Base-by-base conservation (phyloP, 2,329 filamentous ascomycete genomes). In the Fusarium sp. region DNA sequence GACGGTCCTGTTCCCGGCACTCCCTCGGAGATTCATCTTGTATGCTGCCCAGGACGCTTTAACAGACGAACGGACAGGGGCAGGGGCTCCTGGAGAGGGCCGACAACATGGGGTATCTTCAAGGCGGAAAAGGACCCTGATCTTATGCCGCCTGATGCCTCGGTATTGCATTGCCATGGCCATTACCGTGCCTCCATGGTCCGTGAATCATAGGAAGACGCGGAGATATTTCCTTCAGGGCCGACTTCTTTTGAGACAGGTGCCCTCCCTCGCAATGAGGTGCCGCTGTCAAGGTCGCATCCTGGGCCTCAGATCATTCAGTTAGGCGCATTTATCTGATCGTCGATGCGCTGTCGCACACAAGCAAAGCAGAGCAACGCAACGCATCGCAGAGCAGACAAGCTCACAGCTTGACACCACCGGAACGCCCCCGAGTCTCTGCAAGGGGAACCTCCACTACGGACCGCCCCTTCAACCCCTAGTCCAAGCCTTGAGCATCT, bases 401-500 rank as follows among this genome's bases (percentile, higher is more conserved):
- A 31, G 44, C 44, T 47, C 31, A 51, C 55, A 65, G 34, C 57
- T 59, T 54, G 51, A 64, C 55, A 68, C 64, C 62, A 65, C 46
- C 68, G 64, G 68, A 65, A 68, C 60, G 56, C 52, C 61, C 57
- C 68, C 61, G 23, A 59, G 56, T 52, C 46, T 65, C 68, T 71
- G 68, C 68, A 71, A 66, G 68, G 68, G 68, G 68, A 61, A 55
- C 68, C 60, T 71, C 68, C 68, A 71, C 68, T 41, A 31, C 68
- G 68, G 68, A 66, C 65, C 68, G 68, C 57, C 68, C 68, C 68
- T 66, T 62, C 53, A 59, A 69, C 48, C 44, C 68, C 53, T 66
- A 62, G 54, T 56, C 50, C 36, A 53, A 47, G 55, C 47, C 56
- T 65, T 40, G 60, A 43, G 57, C 55, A 43, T 48, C 53, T 60